Evolutionary conservation across 2,329 filamentous ascomycete genomes (phyloP).

Genomic region (Ceratocystis huliohia): DNA sequence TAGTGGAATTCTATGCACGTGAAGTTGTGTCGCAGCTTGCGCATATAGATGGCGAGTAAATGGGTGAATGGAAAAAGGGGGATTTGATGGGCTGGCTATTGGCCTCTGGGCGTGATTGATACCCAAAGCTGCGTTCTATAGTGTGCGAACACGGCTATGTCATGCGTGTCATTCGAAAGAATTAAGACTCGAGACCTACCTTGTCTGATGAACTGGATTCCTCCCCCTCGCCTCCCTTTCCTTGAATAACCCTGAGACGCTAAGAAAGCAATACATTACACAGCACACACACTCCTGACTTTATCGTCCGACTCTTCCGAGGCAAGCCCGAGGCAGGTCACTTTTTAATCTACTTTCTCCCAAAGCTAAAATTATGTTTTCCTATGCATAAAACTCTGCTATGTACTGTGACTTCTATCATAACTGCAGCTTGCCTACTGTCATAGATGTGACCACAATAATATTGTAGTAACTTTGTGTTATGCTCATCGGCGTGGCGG

Average conservation of each 20-base stretch:
- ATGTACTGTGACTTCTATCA: not conserved
- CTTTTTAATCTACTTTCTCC: not conserved
- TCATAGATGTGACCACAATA: no score
- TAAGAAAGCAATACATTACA: not conserved
- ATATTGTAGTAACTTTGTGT: no score
- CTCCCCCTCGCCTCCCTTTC: not conserved
- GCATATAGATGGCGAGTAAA: constrained; percentile 1
- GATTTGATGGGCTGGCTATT: no score
- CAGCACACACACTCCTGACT: not conserved
- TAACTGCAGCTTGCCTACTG: not conserved
- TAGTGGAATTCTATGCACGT: constrained; percentile 92
- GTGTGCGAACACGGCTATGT: not conserved
- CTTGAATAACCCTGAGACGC: not conserved
- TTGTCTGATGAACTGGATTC: not conserved
- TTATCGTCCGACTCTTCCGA: not conserved
- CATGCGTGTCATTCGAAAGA: not conserved
- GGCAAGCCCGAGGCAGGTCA: not conserved
- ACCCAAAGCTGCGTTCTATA: not conserved
- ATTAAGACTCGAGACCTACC: not conserved
- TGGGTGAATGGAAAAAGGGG: not conserved
- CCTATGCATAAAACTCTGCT: not conserved
- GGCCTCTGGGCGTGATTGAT: not conserved
- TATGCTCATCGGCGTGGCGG: no score
- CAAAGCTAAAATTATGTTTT: not conserved
- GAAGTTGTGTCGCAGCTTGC: constrained; percentile 51